Base-by-base conservation (phyloP, 345 rosid species). In the Gossypium turneri region DNA sequence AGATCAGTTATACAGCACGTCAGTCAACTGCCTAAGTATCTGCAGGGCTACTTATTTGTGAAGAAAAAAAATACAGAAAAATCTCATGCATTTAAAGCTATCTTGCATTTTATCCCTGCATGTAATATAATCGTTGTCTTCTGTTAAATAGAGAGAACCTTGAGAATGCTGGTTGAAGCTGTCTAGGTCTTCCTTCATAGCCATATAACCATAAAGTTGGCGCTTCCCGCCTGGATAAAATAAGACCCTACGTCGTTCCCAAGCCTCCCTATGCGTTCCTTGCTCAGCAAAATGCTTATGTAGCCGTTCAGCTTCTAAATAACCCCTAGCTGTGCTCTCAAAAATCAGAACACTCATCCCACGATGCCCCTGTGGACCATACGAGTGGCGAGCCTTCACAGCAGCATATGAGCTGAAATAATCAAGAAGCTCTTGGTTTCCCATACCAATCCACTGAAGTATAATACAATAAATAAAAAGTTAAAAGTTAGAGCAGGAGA, bases 331-430 rank as follows among this genome's bases (percentile, higher is more conserved):
- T 24, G 85, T 87, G 79, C 86, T 84, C 86, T 95, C 98, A 71
- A 95, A 95, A 16, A 91, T 86, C 43, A 95, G 82, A 75, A 85
- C 73, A 72, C 98, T 93, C 87, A 91, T 90, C 71, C 99, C 99
- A 52, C 99, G 96, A 74, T 95, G 99, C 9, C 99, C 97, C 74
- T 85, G 93, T 4, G 99, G 99, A 27, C 99, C 99, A 81, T 95
- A 93, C 0, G 99, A 87, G 79, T 95, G 99, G 15, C 94, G 96
- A 60, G 99, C 92, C 81, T 24, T 95, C 63, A 71, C 82, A 74
- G 97, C 94, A 79, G 83, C 83, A 84, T 93, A 95, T 15, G 81
- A 63, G 29, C 53, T 68, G 75, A 95, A 95, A 80, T 76, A 93
- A 2, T 93, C 94, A 72, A 93, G 80, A 57, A 95, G 97, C 83